These are phyloP conservation scores for Malassezia psittaci DNA, from an alignment of 1,284 basidiomycete species.

Conservation along the genomic window DNA sequence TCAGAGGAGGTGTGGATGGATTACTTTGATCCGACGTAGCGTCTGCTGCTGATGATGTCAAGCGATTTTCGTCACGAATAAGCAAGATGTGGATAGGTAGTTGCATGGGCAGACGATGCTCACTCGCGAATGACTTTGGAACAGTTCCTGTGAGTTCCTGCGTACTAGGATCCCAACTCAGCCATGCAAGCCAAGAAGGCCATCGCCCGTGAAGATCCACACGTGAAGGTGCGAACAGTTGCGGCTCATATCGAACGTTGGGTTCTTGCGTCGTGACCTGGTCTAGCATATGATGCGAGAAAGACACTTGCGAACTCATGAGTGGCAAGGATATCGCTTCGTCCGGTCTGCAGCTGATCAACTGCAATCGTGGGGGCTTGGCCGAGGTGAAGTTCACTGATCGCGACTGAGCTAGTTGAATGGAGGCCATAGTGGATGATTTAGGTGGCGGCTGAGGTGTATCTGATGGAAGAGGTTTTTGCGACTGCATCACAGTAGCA, in stretches of 20 bases:
- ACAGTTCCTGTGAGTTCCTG: constrained; percentile 37
- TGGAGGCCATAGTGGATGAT: constrained; percentile 11
- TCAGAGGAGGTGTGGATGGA: not conserved
- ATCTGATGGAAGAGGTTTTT: not conserved
- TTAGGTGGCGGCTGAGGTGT: not conserved
- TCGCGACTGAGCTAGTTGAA: constrained; percentile 11
- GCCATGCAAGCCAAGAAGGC: constrained; percentile 39
- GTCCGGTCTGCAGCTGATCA: constrained; percentile 10
- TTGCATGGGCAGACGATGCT: constrained; percentile 15
- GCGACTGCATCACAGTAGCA: not conserved
- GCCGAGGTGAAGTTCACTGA: constrained; percentile 7
- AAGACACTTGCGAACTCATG: constrained; percentile 3
- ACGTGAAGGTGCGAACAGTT: constrained; percentile 31
- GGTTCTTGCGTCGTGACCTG: not conserved
- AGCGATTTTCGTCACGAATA: not conserved
- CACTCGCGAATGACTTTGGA: constrained; percentile 20
- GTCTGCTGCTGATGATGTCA: not conserved
- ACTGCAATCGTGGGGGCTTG: constrained; percentile 16
- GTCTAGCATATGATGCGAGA: constrained; percentile 5
- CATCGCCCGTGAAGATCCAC: constrained; percentile 32
- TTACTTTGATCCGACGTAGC: no score
- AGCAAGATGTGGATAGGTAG: constrained; percentile 15
- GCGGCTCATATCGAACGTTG: constrained; percentile 21
- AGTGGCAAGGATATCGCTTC: constrained; percentile 9
- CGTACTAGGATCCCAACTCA: constrained; percentile 28